Percentiles rank a stretch among this genome's conserved stretches.
These are phyloP conservation scores for Hypoxylon sp. DNA, from an alignment of 2,329 filamentous ascomycete species.

Conservation along the genomic window DNA sequence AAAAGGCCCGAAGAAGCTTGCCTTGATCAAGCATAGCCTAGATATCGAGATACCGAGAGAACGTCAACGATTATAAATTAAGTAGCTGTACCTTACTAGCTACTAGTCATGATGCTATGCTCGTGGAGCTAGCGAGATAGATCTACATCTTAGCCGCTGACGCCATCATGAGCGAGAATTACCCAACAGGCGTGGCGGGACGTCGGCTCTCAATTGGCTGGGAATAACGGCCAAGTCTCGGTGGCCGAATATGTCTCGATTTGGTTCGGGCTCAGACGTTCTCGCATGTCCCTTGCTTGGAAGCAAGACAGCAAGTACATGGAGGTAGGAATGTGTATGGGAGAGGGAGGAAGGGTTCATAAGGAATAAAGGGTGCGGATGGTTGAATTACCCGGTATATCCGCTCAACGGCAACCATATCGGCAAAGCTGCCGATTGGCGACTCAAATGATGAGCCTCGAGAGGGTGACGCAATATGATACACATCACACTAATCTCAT, in stretches of 20 bases:
- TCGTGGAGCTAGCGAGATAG: constrained; percentile 4
- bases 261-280: constrained; percentile 30
- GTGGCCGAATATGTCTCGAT: constrained; percentile 23
- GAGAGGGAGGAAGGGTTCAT: too few relatives aligned
- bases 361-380: neutral
- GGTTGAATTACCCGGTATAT: neutral
- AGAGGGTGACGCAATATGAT: constrained; percentile 7
- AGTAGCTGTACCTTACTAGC: neutral
- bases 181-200: constrained; percentile 25
- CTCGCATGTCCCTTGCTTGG: neutral
- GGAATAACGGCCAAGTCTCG: neutral
- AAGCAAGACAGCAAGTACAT: neutral
- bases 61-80: constrained; percentile 21
- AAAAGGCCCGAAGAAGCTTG: constrained; percentile 12
- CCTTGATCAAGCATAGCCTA: constrained; percentile 20
- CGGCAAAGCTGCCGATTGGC: constrained; percentile 19
- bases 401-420: neutral
- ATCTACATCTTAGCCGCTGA: constrained; percentile 26
- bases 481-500: constrained; percentile 6
- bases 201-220: constrained; percentile 21
- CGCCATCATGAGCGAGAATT: constrained; percentile 25
- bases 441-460: neutral
- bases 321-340: neutral
- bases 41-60: constrained; percentile 1
- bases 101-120: neutral